A percentile compares a stretch with the other conserved stretches of the same genome.
phyloP scores from a whole-genome alignment of 768 basidiomycete genomes.

The Boletellus ananiceps region DNA sequence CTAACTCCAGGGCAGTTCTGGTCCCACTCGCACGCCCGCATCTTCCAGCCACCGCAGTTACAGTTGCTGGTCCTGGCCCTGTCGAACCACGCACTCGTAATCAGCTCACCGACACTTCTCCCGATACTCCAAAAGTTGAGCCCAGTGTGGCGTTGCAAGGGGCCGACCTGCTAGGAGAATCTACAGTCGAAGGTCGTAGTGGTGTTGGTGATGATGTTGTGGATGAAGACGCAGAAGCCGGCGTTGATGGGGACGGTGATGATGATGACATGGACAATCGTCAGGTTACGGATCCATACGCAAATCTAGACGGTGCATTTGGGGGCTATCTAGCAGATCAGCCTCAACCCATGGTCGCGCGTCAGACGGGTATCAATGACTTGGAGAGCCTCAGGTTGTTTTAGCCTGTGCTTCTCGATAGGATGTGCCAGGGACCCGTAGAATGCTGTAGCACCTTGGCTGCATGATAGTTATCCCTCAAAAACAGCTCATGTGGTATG shows the following conservation, averaged over 20 bases:
- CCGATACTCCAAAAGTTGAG: constrained; percentile 28
- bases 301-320: constrained; percentile 73
- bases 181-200: not conserved
- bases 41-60: constrained; percentile 41
- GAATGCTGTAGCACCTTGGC: not conserved
- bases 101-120: constrained; percentile 23
- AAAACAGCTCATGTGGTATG: constrained; percentile 8
- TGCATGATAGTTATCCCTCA: constrained; percentile 3
- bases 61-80: constrained; percentile 54
- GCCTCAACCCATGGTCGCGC: constrained; percentile 55
- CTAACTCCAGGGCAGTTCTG: constrained; percentile 68
- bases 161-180: constrained; percentile 15
- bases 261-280: constrained; percentile 37
- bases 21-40: constrained; percentile 54
- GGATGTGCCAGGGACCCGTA: not conserved
- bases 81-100: constrained; percentile 27
- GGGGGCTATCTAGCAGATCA: constrained; percentile 68
- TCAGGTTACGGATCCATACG: constrained; percentile 65
- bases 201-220: constrained; percentile 15
- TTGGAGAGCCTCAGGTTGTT: constrained; percentile 65
- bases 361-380: constrained; percentile 40
- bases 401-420: constrained; percentile 22
- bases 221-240: constrained; percentile 22
- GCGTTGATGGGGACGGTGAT: constrained; percentile 37
- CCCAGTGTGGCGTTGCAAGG: constrained; percentile 28